Base-by-base conservation (phyloP, 805 yeast genomes). In the Cyberlindnera sargentensis region DNA sequence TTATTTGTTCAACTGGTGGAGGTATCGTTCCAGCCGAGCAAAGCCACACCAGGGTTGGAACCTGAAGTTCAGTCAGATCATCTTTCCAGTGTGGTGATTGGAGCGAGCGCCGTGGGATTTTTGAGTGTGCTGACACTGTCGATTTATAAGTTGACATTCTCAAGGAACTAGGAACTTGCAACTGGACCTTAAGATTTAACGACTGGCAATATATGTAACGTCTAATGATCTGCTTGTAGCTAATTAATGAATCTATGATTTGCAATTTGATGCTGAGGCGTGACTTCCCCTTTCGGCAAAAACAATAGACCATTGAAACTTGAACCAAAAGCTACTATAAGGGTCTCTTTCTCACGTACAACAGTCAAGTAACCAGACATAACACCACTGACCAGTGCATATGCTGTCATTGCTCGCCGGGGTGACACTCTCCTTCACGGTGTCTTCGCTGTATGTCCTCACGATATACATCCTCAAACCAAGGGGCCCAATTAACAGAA, bases 1-100 rank as follows among this genome's bases (percentile, higher is more conserved):
- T 66, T 93, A 23, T 85, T 91, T 58, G 81, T 84, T 26, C 95
- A 86, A 53, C 62, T 93, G 25, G 95, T 90, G 0, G 95, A 88
- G 51, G 93, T 95, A 0, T 95, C 98, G 0, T 77, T 80, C 45
- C 66, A 65, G 34, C 99, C 99, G 0, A 76, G 80, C 35, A 61
- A 72, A 6, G 84, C 88, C 5, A 91, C 98, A 0, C 86, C 93
- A 0, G 86, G 85, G 0, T 66, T 80, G 34, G 85, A 83, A 32
- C 84, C 83, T 0, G 90, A 81, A 42, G 72, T 75, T 1, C 64
- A 68, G 3, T 75, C 75, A 3, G 66, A 71, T 55, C 49, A 61
- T 68, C 47, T 77, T 67, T 61, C 84, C 73, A 46, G 62, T 36
- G 65, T 75, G 8, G 65, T 82, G 11, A 65, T 85, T 45, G 82